Evolutionary conservation across 768 basidiomycete genomes (phyloP).

Genomic region (Lentinula aciculospora): DNA sequence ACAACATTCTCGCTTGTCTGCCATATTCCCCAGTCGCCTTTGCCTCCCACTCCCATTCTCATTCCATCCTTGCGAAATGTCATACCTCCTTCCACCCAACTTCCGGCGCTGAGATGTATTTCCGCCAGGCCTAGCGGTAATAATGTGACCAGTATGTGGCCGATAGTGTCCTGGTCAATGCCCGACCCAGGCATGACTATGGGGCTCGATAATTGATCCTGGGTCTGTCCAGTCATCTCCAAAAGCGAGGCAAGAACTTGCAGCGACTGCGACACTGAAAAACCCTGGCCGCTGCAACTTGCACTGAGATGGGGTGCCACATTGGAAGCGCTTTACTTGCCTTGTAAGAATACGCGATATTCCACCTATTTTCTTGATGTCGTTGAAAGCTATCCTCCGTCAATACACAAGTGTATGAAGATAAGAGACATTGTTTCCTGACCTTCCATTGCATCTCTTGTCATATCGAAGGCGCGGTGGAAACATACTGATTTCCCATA

Average conservation of each 20-base stretch:
- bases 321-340: slow-evolving; percentile 29
- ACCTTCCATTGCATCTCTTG: slow-evolving; percentile 50
- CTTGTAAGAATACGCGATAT: slow-evolving; percentile 79
- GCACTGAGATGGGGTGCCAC: background rate
- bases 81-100: slow-evolving; percentile 55
- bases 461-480: slow-evolving; percentile 78
- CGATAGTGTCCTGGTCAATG: slow-evolving; percentile 54
- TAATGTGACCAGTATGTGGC: slow-evolving; percentile 40
- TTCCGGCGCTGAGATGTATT: slow-evolving; percentile 71
- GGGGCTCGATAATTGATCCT: slow-evolving; percentile 32
- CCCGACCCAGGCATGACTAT: slow-evolving; percentile 74
- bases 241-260: slow-evolving; percentile 35
- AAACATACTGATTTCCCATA: slow-evolving; percentile 52
- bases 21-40: slow-evolving; percentile 67
- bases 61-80: slow-evolving; percentile 46
- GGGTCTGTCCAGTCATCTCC: slow-evolving; percentile 26
- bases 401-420: background rate
- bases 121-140: slow-evolving; percentile 56
- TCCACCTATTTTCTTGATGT: slow-evolving; percentile 51
- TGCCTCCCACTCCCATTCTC: slow-evolving; percentile 59
- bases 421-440: background rate
- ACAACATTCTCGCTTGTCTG: slow-evolving; percentile 42
- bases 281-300: slow-evolving; percentile 44
- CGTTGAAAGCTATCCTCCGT: slow-evolving; percentile 30
- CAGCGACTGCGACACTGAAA: slow-evolving; percentile 35